phyloP scores from a whole-genome alignment of 148 eudicot genomes.

The Silene latifolia region DNA sequence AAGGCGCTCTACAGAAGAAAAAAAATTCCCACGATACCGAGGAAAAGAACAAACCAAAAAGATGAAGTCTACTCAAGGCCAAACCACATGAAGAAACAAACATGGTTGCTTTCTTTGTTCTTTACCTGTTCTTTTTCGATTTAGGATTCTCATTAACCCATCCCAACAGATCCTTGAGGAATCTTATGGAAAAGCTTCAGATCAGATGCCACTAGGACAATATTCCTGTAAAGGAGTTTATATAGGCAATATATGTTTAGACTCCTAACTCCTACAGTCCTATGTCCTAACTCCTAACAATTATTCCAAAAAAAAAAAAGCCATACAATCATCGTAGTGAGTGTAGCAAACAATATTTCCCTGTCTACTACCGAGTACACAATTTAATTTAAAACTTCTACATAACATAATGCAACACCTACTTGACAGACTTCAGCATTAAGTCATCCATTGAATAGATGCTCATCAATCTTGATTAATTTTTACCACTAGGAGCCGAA shows the following conservation, averaged over 20 bases:
- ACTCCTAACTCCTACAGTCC: background rate
- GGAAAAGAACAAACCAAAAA: background rate
- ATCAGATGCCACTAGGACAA: background rate
- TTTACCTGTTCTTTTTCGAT: background rate
- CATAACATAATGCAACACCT: background rate
- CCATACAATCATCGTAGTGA: background rate
- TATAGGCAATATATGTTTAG: background rate
- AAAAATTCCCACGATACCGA: background rate
- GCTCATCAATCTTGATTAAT: background rate
- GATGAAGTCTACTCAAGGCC: background rate
- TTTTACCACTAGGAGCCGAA: conserved; percentile 2
- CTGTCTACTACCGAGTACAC: too few species aligned
- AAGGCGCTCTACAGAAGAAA: background rate
- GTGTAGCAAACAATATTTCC: background rate
- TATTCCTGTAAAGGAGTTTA: background rate
- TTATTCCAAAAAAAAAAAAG: too few species aligned
- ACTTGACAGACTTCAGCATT: too few species aligned
- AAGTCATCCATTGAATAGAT: too few species aligned
- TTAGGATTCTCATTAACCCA: background rate
- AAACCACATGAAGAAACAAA: background rate
- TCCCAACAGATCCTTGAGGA: background rate
- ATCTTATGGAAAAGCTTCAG: background rate
- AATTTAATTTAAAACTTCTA: background rate
- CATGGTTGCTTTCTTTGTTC: background rate
- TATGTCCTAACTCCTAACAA: background rate